These are phyloP conservation scores for Elsinoe ampelina DNA, from an alignment of 2,329 filamentous ascomycete species.

Conservation along the genomic window DNA sequence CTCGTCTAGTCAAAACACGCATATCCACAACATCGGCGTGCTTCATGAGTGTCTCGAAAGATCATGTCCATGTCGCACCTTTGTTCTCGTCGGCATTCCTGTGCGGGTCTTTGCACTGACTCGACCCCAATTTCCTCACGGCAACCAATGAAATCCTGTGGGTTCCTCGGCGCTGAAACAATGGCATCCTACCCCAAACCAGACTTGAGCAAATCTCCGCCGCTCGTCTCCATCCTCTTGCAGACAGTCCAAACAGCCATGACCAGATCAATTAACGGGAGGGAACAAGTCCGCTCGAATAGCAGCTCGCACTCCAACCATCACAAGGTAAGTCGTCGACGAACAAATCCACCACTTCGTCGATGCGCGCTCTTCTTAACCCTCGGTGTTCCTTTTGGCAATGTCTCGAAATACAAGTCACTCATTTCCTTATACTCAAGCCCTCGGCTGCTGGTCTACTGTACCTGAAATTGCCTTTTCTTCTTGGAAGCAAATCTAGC, in stretches of 20 bases:
- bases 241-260: neutral
- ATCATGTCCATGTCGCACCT: neutral
- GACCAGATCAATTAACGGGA: neutral
- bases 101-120: neutral
- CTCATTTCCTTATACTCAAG: constrained; percentile 4
- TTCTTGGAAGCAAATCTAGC: neutral
- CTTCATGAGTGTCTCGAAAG: constrained; percentile 8
- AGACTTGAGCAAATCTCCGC: constrained; percentile 9
- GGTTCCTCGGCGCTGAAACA: constrained; percentile 8
- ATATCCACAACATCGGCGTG: constrained; percentile 1
- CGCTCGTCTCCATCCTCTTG: neutral
- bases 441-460: neutral
- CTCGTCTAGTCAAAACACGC: neutral
- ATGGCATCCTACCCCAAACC: constrained; percentile 11
- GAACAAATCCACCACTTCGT: neutral
- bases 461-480: neutral
- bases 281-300: constrained; percentile 4
- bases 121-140: neutral
- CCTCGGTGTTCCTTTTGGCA: neutral
- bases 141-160: neutral
- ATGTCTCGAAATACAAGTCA: constrained; percentile 10
- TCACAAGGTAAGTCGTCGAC: constrained; percentile 6
- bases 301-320: neutral
- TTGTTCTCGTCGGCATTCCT: neutral
- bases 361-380: neutral